Evolutionary conservation across 768 basidiomycete genomes (phyloP).

Genomic region (Termitomyces sp.): DNA sequence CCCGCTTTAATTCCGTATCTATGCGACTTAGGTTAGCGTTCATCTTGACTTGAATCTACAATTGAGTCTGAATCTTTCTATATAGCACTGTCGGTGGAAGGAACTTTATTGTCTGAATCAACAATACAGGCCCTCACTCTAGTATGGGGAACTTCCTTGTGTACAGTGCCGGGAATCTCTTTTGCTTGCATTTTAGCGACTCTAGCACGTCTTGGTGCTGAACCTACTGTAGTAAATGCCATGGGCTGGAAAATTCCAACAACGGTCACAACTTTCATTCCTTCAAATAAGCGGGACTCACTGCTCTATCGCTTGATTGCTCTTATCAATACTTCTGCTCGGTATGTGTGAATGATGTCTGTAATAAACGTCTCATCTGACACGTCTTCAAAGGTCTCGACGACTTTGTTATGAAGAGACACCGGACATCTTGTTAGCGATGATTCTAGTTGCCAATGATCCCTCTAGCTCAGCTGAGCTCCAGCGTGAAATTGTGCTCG

Average conservation of each 20-base stretch:
- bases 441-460: conserved; percentile 57
- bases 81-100: conserved; percentile 22
- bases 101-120: conserved; percentile 16
- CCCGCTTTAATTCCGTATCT: conserved; percentile 31
- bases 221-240: conserved; percentile 24
- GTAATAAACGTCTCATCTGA: not conserved
- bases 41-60: not conserved
- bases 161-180: conserved; percentile 21
- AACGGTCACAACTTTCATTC: conserved; percentile 9
- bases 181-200: conserved; percentile 27
- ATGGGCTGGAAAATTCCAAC: conserved; percentile 23
- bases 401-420: conserved; percentile 32
- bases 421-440: conserved; percentile 39
- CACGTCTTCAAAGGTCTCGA: conserved; percentile 21
- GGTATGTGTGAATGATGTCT: conserved; percentile 29
- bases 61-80: conserved; percentile 4
- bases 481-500: conserved; percentile 36
- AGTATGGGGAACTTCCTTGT: conserved; percentile 20
- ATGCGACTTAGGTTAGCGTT: conserved; percentile 32
- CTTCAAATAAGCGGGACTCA: conserved; percentile 19
- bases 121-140: conserved; percentile 27
- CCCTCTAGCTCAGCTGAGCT: conserved; percentile 37
- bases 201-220: conserved; percentile 42
- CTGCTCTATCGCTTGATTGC: conserved; percentile 35
- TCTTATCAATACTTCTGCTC: conserved; percentile 36